A percentile compares a stretch with the other conserved stretches of the same genome.
phyloP scores from a whole-genome alignment of 2,329 filamentous ascomycete genomes.

The Pyricularia pennisetigena region DNA sequence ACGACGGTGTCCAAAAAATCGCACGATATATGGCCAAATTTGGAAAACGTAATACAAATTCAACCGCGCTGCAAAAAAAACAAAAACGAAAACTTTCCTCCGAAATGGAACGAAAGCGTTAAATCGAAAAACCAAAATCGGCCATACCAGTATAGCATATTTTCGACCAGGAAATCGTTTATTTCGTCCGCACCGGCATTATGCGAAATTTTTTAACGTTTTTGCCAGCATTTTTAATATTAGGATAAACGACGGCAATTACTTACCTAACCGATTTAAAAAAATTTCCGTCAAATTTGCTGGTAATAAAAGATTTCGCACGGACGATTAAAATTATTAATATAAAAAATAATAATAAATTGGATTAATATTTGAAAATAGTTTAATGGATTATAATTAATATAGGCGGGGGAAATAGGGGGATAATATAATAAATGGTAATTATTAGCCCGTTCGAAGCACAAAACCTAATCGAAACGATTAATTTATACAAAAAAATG shows the following conservation, averaged over 20 bases:
- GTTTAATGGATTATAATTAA: constrained; percentile 45
- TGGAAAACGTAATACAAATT: constrained; percentile 9
- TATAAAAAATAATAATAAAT: neutral
- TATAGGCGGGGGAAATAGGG: constrained; percentile 4
- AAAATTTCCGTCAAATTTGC: constrained; percentile 27
- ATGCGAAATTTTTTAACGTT: constrained; percentile 23
- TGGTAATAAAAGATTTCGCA: constrained; percentile 41
- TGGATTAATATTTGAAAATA: constrained; percentile 39
- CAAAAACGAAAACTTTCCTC: constrained; percentile 59
- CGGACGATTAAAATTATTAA: constrained; percentile 25
- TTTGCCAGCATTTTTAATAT: constrained; percentile 31
- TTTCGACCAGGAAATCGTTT: too few species aligned
- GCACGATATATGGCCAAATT: constrained; percentile 3
- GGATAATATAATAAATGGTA: constrained; percentile 23
- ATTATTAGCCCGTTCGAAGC: constrained; percentile 55
- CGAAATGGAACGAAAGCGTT: constrained; percentile 50
- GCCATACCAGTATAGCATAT: too few species aligned
- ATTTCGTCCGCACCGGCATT: constrained; percentile 27
- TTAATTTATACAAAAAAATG: constrained; percentile 22
- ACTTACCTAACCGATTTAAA: constrained; percentile 18
- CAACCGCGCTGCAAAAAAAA: constrained; percentile 38
- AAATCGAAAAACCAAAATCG: constrained; percentile 16
- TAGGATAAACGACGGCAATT: constrained; percentile 28
- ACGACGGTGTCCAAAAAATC: constrained; percentile 1
- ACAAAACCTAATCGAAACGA: constrained; percentile 31